phyloP scores from a whole-genome alignment of 169 alveolate genomes.

The Cryptosporidium tyzzeri region DNA sequence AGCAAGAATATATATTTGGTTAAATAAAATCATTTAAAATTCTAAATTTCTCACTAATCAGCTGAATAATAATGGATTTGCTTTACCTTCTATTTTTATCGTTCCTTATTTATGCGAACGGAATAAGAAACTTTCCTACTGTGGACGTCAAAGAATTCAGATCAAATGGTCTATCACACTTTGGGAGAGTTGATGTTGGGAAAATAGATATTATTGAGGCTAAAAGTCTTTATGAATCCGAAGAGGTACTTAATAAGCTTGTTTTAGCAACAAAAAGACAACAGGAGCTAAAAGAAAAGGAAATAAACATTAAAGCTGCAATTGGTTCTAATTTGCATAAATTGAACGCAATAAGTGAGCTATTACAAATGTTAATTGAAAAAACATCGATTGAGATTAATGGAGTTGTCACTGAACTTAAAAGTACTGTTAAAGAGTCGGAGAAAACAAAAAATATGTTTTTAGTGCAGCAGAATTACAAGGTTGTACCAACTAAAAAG shows the following conservation, averaged over 20 bases:
- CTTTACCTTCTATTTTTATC: background rate
- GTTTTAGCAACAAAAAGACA: conserved; percentile 52
- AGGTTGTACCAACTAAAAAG: conserved; percentile 65
- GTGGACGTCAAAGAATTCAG: background rate
- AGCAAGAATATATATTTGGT: background rate
- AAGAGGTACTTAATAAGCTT: conserved; percentile 46
- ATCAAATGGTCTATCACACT: conserved; percentile 10
- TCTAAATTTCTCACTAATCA: background rate
- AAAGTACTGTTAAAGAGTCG: conserved; percentile 30
- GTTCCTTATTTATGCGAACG: background rate
- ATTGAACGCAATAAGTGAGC: conserved; percentile 57
- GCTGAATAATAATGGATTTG: background rate
- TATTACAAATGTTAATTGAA: conserved; percentile 59
- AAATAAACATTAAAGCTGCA: conserved; percentile 71
- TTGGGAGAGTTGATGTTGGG: conserved; percentile 65
- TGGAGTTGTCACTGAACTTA: conserved; percentile 49
- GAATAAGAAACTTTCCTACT: background rate
- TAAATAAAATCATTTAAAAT: too few species aligned
- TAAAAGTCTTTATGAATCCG: conserved; percentile 52
- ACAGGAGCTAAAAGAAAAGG: conserved; percentile 71
- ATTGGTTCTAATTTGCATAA: conserved; percentile 66
- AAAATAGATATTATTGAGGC: conserved; percentile 67
- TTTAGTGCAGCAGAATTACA: conserved; percentile 48
- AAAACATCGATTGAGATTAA: conserved; percentile 38
- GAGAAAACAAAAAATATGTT: conserved; percentile 49